Base-by-base conservation (phyloP, 805 yeast genomes). In the Danielia reshetovae region DNA sequence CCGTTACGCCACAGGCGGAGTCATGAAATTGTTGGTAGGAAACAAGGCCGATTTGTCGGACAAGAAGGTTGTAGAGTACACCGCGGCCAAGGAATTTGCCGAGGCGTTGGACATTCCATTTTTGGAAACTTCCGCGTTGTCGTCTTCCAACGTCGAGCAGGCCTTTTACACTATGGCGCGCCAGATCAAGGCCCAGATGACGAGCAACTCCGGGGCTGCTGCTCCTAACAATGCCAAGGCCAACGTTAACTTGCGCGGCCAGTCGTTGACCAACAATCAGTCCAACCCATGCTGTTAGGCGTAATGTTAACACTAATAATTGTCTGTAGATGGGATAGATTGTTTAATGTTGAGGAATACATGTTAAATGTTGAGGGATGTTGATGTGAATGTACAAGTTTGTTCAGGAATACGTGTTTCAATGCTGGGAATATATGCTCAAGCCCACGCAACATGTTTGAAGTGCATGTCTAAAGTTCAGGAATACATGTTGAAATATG, bases 91-190 rank as follows among this genome's bases (percentile, higher is more conserved):
- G 71, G 97, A 90, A 68, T 93, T 89, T 71, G 96, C 97, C 29
- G 97, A 93, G 61, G 84, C 95, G 27, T 74, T 87, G 59, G 90
- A 86, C 49, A 85, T 93, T 56, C 96, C 96, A 46, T 88, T 93
- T 63, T 75, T 93, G 64, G 98, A 93, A 68, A 93, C 98, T 8
- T 84, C 95, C 24, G 98, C 98, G 18, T 77, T 88, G 61, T 85
- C 85, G 54, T 84, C 96, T 23, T 87, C 96, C 39, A 93, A 93
- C 59, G 98, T 93, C 51, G 98, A 93, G 64, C 96, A 93, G 65
- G 97, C 97, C 9, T 93, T 93, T 70, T 80, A 86, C 73, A 88
- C 96, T 48, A 93, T 93, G 98, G 95, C 97, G 8, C 84, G 95
- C 63, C 97, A 93, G 63, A 93, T 93, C 60, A 93, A 93, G 73